phyloP scores from a whole-genome alignment of 2,329 filamentous ascomycete species.

The Colletotrichum neosansevieriae region DNA sequence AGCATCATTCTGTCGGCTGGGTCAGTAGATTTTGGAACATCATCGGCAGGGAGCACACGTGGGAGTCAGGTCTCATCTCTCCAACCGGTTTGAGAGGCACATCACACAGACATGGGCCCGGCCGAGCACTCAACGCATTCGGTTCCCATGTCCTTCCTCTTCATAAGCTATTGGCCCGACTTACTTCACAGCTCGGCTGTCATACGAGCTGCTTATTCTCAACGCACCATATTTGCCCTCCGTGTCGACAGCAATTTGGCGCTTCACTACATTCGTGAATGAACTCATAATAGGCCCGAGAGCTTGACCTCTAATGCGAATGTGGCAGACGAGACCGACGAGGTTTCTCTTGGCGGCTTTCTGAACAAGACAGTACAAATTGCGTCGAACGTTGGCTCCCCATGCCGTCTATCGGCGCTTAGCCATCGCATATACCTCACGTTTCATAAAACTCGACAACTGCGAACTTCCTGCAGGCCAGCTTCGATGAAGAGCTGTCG shows the following conservation, averaged over 20 bases:
- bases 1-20: conserved; percentile 13
- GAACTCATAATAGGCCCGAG: too few relatives aligned
- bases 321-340: neutral
- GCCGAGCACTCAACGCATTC: conserved; percentile 2
- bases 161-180: too few relatives aligned
- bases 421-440: too few relatives aligned
- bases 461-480: too few relatives aligned
- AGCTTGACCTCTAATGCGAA: too few relatives aligned
- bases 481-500: neutral
- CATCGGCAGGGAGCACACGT: conserved; percentile 33
- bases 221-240: too few relatives aligned
- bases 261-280: too few relatives aligned
- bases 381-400: too few relatives aligned
- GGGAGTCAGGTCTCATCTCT: conserved; percentile 27
- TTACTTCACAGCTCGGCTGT: too few relatives aligned
- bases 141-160: too few relatives aligned
- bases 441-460: neutral
- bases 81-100: conserved; percentile 19
- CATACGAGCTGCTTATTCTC: too few relatives aligned
- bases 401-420: conserved; percentile 8
- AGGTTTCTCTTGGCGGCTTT: conserved; percentile 12
- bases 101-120: conserved; percentile 16
- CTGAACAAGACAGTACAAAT: conserved; percentile 17
- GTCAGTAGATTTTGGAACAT: conserved; percentile 22
- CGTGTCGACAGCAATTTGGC: too few relatives aligned